Evolutionary conservation across 2,329 filamentous ascomycete species (phyloP).

Genomic region (Cephalotrichum gorgonifer): DNA sequence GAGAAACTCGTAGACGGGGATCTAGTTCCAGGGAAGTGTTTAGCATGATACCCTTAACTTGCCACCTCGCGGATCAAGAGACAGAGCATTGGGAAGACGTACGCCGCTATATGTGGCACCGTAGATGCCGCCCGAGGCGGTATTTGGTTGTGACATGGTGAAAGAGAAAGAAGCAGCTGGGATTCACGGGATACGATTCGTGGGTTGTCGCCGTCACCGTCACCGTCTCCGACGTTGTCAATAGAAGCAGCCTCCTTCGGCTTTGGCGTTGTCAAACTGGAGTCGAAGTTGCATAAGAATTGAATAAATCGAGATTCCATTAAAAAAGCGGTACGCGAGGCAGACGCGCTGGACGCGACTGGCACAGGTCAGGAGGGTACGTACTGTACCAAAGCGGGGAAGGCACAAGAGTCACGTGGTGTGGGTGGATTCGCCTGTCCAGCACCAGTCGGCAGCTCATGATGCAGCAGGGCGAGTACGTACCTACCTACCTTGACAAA

Average conservation of each 20-base stretch:
- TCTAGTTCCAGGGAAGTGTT: slow-evolving; percentile 36
- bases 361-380: not conserved
- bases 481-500: too few relatives aligned
- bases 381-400: slow-evolving; percentile 4
- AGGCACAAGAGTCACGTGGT: slow-evolving; percentile 1
- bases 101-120: slow-evolving; percentile 62
- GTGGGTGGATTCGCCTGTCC: not conserved
- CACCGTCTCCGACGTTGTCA: not conserved
- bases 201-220: too few relatives aligned
- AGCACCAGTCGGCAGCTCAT: too few relatives aligned
- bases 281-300: slow-evolving; percentile 2
- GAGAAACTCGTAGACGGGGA: slow-evolving; percentile 90
- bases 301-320: not conserved
- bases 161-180: not conserved
- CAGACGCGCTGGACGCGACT: slow-evolving; percentile 5
- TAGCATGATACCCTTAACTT: not conserved
- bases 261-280: not conserved
- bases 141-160: slow-evolving; percentile 36
- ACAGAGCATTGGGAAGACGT: slow-evolving; percentile 21
- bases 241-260: not conserved
- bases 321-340: too few relatives aligned
- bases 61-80: not conserved
- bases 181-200: not conserved
- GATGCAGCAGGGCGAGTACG: too few relatives aligned
- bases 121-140: slow-evolving; percentile 42